phyloP scores from a whole-genome alignment of 2,329 filamentous ascomycete species.

The Pseudopithomyces chartarum region DNA sequence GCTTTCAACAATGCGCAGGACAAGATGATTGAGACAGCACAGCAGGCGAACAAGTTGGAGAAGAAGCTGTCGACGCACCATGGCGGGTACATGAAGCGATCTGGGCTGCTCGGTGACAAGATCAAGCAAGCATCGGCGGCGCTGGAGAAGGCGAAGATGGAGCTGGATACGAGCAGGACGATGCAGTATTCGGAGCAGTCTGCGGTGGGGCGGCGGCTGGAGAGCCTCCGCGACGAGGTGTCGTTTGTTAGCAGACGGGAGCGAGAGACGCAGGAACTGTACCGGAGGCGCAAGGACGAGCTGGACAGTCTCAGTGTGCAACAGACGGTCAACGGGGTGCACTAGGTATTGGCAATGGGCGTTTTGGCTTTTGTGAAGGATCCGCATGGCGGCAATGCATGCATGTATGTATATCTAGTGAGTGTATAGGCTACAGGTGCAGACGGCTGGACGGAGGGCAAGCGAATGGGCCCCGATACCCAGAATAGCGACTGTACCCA shows the following conservation, averaged over 20 bases:
- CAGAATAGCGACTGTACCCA: too few relatives aligned
- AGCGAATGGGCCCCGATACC: too few relatives aligned
- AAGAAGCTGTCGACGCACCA: constrained; percentile 89
- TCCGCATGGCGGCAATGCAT: too few relatives aligned
- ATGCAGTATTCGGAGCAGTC: constrained; percentile 80
- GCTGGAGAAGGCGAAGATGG: constrained; percentile 72
- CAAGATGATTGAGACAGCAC: constrained; percentile 73
- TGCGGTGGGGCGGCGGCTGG: constrained; percentile 73
- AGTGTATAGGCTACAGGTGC: too few relatives aligned
- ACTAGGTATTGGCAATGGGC: constrained; percentile 22
- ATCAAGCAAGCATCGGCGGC: constrained; percentile 75
- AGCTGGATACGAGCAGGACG: constrained; percentile 74
- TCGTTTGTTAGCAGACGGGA: constrained; percentile 79
- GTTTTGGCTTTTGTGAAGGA: not conserved
- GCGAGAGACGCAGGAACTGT: constrained; percentile 88
- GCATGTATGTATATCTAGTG: too few relatives aligned
- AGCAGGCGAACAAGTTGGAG: constrained; percentile 84
- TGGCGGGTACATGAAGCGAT: constrained; percentile 87
- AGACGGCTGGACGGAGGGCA: too few relatives aligned
- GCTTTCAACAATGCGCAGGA: constrained; percentile 80
- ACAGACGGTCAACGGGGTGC: constrained; percentile 43
- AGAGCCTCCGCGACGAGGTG: constrained; percentile 80
- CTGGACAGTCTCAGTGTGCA: constrained; percentile 66
- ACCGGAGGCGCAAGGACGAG: constrained; percentile 77
- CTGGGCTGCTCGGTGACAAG: constrained; percentile 79